A percentile compares a stretch with the other conserved stretches of the same genome.
phyloP scores from a whole-genome alignment of 2,329 filamentous ascomycete genomes.

The Esteya vermicola region DNA sequence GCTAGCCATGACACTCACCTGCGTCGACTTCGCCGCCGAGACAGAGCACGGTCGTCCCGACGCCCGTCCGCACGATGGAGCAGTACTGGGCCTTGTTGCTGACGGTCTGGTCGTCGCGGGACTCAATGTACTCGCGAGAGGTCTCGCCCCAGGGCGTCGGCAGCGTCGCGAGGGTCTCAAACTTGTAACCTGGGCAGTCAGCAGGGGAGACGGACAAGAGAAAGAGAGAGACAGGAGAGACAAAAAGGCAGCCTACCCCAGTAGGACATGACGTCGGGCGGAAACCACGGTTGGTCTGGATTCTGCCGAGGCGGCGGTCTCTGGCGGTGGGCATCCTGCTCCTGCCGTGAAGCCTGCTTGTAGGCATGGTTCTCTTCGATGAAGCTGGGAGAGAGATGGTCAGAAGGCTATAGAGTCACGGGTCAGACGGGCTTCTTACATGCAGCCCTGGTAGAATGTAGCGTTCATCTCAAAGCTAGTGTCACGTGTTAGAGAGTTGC shows the following conservation, averaged over 20 bases:
- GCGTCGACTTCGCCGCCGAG: conserved; percentile 91
- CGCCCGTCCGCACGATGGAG: conserved; percentile 77
- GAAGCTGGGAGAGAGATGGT: conserved; percentile 51
- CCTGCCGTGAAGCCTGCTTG: conserved; percentile 47
- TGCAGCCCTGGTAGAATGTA: conserved; percentile 54
- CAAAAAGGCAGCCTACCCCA: conserved; percentile 49
- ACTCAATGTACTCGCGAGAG: conserved; percentile 64
- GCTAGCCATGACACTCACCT: conserved; percentile 30
- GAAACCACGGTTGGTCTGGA: conserved; percentile 15
- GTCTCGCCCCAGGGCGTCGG: conserved; percentile 61
- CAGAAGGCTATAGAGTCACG: conserved; percentile 11
- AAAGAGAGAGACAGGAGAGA: background rate
- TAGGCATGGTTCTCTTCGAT: conserved; percentile 80
- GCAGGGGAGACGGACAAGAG: background rate
- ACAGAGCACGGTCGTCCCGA: conserved; percentile 61
- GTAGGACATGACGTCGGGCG: conserved; percentile 75
- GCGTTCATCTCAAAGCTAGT: conserved; percentile 89
- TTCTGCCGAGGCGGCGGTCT: conserved; percentile 17
- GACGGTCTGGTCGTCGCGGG: conserved; percentile 54
- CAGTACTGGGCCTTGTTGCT: conserved; percentile 93
- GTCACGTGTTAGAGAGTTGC: too few species aligned
- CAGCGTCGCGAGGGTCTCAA: conserved; percentile 73
- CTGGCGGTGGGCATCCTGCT: conserved; percentile 39
- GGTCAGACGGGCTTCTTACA: conserved; percentile 4
- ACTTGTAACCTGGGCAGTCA: conserved; percentile 66